Percentiles rank a stretch among this genome's conserved stretches.
phyloP scores from a whole-genome alignment of 192 early-diverging fungal genomes.

The Umbelopsis sp. region DNA sequence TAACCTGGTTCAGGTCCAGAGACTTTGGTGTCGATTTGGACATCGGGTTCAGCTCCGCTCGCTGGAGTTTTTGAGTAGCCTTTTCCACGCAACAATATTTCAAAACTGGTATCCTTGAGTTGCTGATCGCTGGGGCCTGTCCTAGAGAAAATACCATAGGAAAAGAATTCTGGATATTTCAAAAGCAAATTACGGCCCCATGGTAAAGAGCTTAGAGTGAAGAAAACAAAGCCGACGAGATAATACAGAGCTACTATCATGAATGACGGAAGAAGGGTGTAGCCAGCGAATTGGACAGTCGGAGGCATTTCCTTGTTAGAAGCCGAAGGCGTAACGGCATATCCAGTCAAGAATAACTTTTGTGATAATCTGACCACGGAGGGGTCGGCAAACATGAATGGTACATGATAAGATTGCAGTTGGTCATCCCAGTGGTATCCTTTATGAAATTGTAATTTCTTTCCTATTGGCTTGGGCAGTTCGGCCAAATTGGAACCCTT shows the following conservation, averaged over 20 bases:
- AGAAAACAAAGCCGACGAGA: slow-evolving; percentile 42
- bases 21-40: slow-evolving; percentile 54
- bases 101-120: slow-evolving; percentile 57
- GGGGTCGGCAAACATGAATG: slow-evolving; percentile 57
- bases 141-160: slow-evolving; percentile 59
- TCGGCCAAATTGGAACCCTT: slow-evolving; percentile 41
- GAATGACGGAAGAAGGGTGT: slow-evolving; percentile 54
- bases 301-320: slow-evolving; percentile 34
- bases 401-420: slow-evolving; percentile 51
- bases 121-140: slow-evolving; percentile 58
- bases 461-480: slow-evolving; percentile 50
- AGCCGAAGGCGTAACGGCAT: slow-evolving; percentile 32
- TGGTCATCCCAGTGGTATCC: slow-evolving; percentile 49
- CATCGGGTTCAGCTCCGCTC: slow-evolving; percentile 35
- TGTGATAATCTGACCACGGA: slow-evolving; percentile 57
- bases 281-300: slow-evolving; percentile 64
- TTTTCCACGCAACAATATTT: slow-evolving; percentile 52
- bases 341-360: slow-evolving; percentile 51
- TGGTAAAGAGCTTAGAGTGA: slow-evolving; percentile 46
- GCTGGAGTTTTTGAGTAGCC: slow-evolving; percentile 47
- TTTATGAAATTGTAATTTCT: slow-evolving; percentile 48
- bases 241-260: slow-evolving; percentile 26
- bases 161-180: slow-evolving; percentile 60
- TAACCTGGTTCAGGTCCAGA: slow-evolving; percentile 72
- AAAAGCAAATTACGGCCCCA: slow-evolving; percentile 60